Conservation (phyloP, 2,329 filamentous ascomycete species). For the Bipolaris cookei region DNA sequence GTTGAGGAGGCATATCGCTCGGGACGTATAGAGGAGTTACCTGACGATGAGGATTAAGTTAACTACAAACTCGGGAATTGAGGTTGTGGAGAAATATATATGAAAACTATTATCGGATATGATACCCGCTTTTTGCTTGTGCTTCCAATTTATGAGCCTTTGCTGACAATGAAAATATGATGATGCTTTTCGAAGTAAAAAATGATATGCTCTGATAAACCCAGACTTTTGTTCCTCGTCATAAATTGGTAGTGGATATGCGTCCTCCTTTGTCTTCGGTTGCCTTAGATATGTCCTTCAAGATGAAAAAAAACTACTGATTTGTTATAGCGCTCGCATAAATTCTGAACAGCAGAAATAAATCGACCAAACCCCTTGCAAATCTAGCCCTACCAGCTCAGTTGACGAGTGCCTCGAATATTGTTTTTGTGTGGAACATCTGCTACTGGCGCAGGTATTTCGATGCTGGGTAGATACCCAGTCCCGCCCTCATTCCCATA, state of each 20-base stretch:
- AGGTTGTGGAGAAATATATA: too few relatives aligned
- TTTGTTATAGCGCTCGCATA: neutral
- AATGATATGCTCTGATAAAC: neutral
- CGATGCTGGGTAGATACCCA: constrained; percentile 23
- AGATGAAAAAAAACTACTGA: neutral
- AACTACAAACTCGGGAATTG: neutral
- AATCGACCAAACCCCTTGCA: neutral
- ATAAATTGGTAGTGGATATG: neutral
- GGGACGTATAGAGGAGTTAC: constrained; percentile 73
- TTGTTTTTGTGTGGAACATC: neutral
- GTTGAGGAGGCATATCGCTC: constrained; percentile 72
- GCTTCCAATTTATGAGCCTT: neutral
- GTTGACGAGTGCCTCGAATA: neutral
- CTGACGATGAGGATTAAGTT: constrained; percentile 53
- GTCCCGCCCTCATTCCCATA: constrained; percentile 24
- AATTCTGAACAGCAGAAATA: neutral
- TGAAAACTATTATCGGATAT: too few relatives aligned
- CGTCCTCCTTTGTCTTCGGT: neutral
- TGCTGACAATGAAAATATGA: neutral
- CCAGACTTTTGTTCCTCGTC: too few relatives aligned
- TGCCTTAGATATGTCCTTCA: neutral
- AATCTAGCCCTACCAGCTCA: neutral
- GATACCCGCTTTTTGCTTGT: neutral
- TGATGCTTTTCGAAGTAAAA: neutral
- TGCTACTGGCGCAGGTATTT: constrained; percentile 17